phyloP scores from a whole-genome alignment of 2,329 filamentous ascomycete species.

The Claviceps fusiformis region DNA sequence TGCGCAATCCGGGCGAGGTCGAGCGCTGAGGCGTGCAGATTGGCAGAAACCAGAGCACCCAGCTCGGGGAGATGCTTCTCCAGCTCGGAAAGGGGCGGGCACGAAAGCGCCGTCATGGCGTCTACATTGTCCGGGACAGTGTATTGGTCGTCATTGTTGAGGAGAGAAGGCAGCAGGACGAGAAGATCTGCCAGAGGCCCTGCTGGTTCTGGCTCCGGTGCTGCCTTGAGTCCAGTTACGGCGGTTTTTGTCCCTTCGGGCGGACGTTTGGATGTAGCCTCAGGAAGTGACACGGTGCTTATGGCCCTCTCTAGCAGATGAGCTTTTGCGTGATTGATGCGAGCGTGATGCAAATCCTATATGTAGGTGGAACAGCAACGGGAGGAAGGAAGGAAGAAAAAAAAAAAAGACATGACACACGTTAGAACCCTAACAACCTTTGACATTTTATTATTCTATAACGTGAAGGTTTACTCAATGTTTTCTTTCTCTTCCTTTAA shows the following conservation, averaged over 20 bases:
- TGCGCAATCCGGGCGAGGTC: conserved; percentile 33
- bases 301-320: conserved; percentile 39
- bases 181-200: conserved; percentile 39
- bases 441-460: not conserved
- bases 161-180: conserved; percentile 37
- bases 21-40: conserved; percentile 35
- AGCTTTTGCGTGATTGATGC: conserved; percentile 33
- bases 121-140: conserved; percentile 23
- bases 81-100: conserved; percentile 35
- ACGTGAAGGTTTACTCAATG: not conserved
- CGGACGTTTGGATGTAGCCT: conserved; percentile 6
- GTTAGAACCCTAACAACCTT: not conserved
- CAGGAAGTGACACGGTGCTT: conserved; percentile 25
- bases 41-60: conserved; percentile 30
- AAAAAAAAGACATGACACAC: not conserved
- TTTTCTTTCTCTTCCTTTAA: not conserved
- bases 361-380: not conserved
- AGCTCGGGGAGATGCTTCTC: conserved; percentile 34
- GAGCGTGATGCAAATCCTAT: conserved; percentile 36
- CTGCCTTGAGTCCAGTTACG: not conserved
- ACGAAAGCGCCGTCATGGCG: conserved; percentile 31
- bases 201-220: conserved; percentile 8
- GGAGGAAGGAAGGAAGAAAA: not conserved
- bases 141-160: conserved; percentile 21
- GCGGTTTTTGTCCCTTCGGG: not conserved